A percentile compares a stretch with the other conserved stretches of the same genome.
phyloP scores from a whole-genome alignment of 257 asterid species.

The Euphrasia confusa region DNA sequence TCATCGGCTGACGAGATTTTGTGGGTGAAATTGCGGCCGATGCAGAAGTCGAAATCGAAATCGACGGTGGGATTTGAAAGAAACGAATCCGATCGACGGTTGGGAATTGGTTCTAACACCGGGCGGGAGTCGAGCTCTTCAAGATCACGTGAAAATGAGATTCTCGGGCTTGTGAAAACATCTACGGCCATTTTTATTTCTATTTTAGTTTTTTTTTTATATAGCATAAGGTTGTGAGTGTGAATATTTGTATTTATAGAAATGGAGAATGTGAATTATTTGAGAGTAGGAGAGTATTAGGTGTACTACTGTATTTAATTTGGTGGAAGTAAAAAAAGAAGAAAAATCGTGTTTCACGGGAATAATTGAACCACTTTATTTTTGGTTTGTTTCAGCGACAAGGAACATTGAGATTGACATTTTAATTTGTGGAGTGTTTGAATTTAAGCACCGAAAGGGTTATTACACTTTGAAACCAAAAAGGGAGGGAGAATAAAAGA shows the following conservation, averaged over 20 bases:
- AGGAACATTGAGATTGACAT: conserved; percentile 32
- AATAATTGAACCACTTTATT: neutral
- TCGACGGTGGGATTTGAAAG: conserved; percentile 28
- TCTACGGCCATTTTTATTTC: conserved; percentile 57
- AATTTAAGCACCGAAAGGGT: conserved; percentile 65
- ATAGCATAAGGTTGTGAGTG: neutral
- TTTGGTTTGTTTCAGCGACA: no score
- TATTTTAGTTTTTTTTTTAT: neutral
- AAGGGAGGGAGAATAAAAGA: no score
- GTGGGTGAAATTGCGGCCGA: conserved; percentile 20
- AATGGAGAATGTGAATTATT: neutral
- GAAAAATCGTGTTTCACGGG: neutral
- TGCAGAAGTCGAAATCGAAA: conserved; percentile 55
- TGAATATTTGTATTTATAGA: neutral
- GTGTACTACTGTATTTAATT: neutral
- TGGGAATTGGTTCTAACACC: neutral
- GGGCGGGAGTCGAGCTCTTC: conserved; percentile 46
- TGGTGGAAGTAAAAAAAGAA: neutral
- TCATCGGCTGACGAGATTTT: conserved; percentile 72
- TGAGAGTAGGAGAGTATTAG: neutral
- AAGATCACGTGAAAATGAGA: conserved; percentile 73
- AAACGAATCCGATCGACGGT: neutral
- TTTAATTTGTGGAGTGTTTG: conserved; percentile 29
- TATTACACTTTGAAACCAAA: neutral
- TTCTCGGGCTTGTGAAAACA: conserved; percentile 54